Conservation (phyloP, 2,329 filamentous ascomycete genomes). For the Fusarium pseudonygamai region DNA sequence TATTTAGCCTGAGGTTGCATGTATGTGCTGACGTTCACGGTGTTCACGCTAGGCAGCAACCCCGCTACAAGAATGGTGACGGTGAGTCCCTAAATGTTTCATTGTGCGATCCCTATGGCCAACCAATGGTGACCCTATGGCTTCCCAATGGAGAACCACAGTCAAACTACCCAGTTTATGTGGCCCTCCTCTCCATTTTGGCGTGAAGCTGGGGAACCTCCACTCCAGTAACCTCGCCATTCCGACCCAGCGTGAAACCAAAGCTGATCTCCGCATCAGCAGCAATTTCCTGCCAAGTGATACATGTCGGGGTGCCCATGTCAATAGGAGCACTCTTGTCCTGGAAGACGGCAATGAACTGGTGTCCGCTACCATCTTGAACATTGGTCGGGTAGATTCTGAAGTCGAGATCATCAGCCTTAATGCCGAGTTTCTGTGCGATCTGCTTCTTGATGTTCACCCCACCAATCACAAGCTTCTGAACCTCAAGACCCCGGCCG, state of each 20-base stretch:
- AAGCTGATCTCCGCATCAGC: conserved; percentile 11
- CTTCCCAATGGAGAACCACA: fast-evolving
- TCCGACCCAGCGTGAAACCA: not conserved
- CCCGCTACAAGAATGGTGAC: conserved; percentile 15
- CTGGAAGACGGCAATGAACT: conserved; percentile 47
- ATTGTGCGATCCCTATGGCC: not conserved
- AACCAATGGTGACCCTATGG: not conserved
- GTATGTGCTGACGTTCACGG: not conserved
- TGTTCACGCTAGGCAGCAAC: conserved; percentile 11
- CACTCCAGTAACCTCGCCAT: not conserved
- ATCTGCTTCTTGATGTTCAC: conserved; percentile 29
- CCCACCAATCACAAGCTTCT: conserved; percentile 13
- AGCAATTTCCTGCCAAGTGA: conserved; percentile 44
- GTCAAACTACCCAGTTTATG: not conserved
- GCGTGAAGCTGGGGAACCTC: conserved; percentile 9
- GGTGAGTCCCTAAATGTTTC: not conserved
- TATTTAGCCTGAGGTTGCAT: not conserved
- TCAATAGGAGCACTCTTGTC: conserved; percentile 44
- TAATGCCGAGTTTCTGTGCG: conserved; percentile 35
- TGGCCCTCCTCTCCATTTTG: not conserved
- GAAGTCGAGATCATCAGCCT: conserved; percentile 40
- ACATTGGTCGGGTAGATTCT: conserved; percentile 47
- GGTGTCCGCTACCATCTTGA: conserved; percentile 20
- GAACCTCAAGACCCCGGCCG: conserved; percentile 42
- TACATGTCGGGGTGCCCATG: conserved; percentile 48